Base-by-base conservation (phyloP, 1,139 yeast species). In the Saccharomycopsis hybrid region DNA sequence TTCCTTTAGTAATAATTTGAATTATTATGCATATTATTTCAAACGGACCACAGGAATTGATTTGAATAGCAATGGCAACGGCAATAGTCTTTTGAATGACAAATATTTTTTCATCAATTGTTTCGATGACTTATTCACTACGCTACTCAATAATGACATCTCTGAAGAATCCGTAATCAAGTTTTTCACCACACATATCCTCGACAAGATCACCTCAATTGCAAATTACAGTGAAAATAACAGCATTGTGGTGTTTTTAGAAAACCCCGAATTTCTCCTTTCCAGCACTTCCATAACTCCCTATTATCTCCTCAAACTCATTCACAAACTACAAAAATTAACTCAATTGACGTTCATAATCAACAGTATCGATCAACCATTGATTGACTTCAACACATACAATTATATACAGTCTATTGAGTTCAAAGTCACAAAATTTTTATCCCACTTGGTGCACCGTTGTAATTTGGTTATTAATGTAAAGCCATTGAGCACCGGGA, bases 401-500 rank as follows among this genome's bases (percentile, higher is more conserved):
- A 39, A 39, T 24, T 38, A 18, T 38, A 39, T 4, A 4, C 35
- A 25, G 24, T 28, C 43, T 3, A 36, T 52, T 7, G 51, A 50
- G 35, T n/a, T 9, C n/a, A 46, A 50, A 38, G 4, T 47, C 25
- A 52, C 51, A 4, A 28, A 43, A 32, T 43, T 47, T 28, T 51
- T 44, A 13, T 43, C 52, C 1, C 30, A 29, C 13, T 56, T 81
- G 13, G 62, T 75, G 27, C 78, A 79, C 58, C 70, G 75, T 54
- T 68, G 85, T 0, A 69, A 72, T 9, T 50, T 80, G 39, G 71
- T 77, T 42, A 59, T 86, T 8, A 70, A 75, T 31, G 62, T 86
- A 42, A 75, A 77, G 55, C 89, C 95, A 1, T 66, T 87, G 54
- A 72, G 77, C 4, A 87, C 96, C 0, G 96, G 96, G 0, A 72